phyloP scores from a whole-genome alignment of 495 filamentous ascomycete species.

The Cairneyella variabilis region DNA sequence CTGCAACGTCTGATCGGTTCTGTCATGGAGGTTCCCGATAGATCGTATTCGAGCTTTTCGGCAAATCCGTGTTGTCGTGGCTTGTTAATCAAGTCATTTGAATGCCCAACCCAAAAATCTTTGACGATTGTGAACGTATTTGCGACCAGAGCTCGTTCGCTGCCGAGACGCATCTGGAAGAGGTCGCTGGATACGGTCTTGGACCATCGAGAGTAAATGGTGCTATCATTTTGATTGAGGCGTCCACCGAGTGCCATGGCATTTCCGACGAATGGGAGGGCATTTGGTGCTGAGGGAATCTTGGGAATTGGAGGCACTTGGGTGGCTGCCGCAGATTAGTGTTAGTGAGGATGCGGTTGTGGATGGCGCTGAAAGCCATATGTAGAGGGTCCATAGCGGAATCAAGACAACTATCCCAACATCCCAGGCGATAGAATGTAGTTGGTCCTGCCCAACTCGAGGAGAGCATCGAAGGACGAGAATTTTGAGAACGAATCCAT shows the following conservation, averaged over 20 bases:
- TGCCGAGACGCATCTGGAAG: slow-evolving; percentile 6
- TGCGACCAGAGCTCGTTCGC: neutral
- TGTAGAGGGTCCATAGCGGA: too few relatives aligned
- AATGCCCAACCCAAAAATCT: neutral
- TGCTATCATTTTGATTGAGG: neutral
- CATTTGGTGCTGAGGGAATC: slow-evolving; percentile 1
- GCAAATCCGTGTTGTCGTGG: slow-evolving; percentile 1
- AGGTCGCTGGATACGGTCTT: neutral
- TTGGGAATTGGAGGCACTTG: neutral
- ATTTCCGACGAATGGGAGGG: slow-evolving; percentile 4
- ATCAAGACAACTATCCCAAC: too few relatives aligned
- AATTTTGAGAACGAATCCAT: too few relatives aligned
- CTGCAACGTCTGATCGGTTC: neutral
- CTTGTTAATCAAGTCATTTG: neutral
- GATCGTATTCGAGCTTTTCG: neutral
- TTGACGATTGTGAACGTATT: neutral
- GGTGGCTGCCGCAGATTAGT: neutral
- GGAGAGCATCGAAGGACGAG: too few relatives aligned
- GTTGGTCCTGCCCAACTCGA: too few relatives aligned
- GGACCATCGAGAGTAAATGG: slow-evolving; percentile 3
- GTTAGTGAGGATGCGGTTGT: too few relatives aligned
- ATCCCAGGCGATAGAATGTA: too few relatives aligned
- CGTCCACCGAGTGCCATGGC: slow-evolving; percentile 1
- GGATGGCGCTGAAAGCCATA: too few relatives aligned
- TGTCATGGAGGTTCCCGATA: slow-evolving; percentile 2